Base-by-base conservation (phyloP, 2,329 filamentous ascomycete genomes). In the Aspergillus alliaceus region DNA sequence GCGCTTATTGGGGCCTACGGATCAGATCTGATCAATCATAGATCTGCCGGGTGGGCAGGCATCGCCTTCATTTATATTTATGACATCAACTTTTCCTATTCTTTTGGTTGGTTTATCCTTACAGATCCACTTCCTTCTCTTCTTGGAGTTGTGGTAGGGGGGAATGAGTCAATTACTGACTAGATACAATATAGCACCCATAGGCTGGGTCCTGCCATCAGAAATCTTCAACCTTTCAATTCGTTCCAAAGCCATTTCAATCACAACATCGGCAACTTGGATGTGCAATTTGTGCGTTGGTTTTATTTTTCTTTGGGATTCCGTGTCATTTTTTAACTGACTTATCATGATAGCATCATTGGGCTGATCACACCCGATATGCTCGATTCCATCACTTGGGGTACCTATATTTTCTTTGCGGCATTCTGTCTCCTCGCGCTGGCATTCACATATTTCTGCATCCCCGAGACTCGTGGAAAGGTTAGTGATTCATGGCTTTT, bases 321-420 rank as follows among this genome's bases (percentile, higher is more conserved):
- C 29, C 20, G 12, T 37, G 27, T 34, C n/a, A 18, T 14, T 39
- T 11, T 22, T 49, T 53, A 22, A 32, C 50, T 40, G 18, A 37
- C 24, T 31, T n/a, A 3, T 8, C 27, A 32, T 34, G 24, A 5
- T 44, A 73, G 70, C 47, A 70, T 75, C 56, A 74, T 75, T 31
- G 72, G 71, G 6, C 61, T 75, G 22, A 68, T 74, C 25, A 75
- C 72, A 6, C 72, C 72, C 0, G 67, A 72, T 29, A 75, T 75
- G 72, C 71, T 75, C 49, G 66, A 70, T 12, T 66, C 65, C 4
- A 75, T 75, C 54, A 68, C 69, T 6, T 74, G 67, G 65, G 72
- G 72, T 7, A 75, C 72, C n/a, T 74, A 75, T 58, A 73, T 75
- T 50, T 75, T 75, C 64, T 75, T 75, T 39, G 72, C 72, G 1